Evolutionary conservation across 257 asterid species (phyloP).

Genomic region (Nicotiana noctiflora): DNA sequence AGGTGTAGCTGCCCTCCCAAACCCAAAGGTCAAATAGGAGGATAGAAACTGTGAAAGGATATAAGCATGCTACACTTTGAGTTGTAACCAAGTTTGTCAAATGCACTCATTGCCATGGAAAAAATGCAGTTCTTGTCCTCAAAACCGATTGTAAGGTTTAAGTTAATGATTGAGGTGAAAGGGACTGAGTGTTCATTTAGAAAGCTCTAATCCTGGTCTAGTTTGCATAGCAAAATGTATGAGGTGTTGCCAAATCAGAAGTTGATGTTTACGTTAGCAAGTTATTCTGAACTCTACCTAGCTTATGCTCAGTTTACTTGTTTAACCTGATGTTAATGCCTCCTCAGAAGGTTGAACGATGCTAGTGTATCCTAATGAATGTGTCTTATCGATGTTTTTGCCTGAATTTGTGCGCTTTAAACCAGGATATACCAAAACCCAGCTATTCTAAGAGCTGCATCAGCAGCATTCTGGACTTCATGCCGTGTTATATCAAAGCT

Average conservation of each 20-base stretch:
- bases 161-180: not conserved
- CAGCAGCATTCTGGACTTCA: slow-evolving; percentile 92
- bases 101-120: not conserved
- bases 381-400: not conserved
- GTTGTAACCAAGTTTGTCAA: not conserved
- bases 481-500: slow-evolving; percentile 84
- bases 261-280: not conserved
- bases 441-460: slow-evolving; percentile 69
- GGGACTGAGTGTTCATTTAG: not conserved
- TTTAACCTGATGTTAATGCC: not conserved
- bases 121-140: not conserved
- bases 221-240: not conserved
- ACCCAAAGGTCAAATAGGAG: not conserved
- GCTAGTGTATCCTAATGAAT: not conserved
- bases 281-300: not conserved
- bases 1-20: not conserved
- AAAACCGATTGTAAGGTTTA: not conserved
- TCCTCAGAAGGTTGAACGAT: not conserved
- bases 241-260: not conserved
- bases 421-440: slow-evolving; percentile 93
- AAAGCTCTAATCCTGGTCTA: not conserved
- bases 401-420: not conserved
- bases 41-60: not conserved
- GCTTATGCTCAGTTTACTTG: not conserved
- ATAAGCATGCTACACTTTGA: not conserved